phyloP scores from a whole-genome alignment of 192 early-diverging fungal genomes.

The Geranomyces michiganensis region DNA sequence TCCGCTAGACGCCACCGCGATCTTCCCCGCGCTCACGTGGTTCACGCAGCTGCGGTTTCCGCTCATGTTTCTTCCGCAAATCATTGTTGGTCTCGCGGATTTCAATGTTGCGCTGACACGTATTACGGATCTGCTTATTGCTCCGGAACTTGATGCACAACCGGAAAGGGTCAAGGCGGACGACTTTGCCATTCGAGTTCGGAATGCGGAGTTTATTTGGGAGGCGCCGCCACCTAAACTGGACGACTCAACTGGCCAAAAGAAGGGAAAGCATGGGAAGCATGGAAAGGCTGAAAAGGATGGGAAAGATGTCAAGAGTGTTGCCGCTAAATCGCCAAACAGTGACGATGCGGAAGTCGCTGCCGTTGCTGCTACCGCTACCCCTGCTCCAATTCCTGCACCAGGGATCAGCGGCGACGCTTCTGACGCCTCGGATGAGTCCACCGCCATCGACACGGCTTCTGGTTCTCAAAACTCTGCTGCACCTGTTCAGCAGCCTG shows the following conservation, averaged over 20 bases:
- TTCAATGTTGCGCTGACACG: constrained; percentile 54
- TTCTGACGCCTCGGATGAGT: constrained; percentile 3
- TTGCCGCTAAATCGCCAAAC: constrained; percentile 2
- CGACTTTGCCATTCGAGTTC: constrained; percentile 58
- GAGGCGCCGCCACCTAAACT: constrained; percentile 43
- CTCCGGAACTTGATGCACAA: constrained; percentile 63
- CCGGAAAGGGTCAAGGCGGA: constrained; percentile 38
- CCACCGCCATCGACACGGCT: constrained; percentile 9
- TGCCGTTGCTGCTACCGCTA: constrained; percentile 10
- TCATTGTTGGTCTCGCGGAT: constrained; percentile 51
- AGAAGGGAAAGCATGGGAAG: constrained; percentile 31
- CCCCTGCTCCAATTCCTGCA: neutral
- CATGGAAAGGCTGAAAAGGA: constrained; percentile 5
- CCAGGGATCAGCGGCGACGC: neutral
- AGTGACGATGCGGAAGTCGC: neutral
- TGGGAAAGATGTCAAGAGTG: constrained; percentile 30
- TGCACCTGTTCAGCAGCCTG: neutral
- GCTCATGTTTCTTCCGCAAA: constrained; percentile 58
- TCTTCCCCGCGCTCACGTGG: constrained; percentile 56
- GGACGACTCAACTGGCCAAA: neutral
- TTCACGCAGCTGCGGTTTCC: constrained; percentile 53
- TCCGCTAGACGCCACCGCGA: constrained; percentile 34
- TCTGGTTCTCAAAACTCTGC: neutral
- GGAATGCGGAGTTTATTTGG: constrained; percentile 70
- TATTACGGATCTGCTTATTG: constrained; percentile 57